Base-by-base conservation (phyloP, 2,329 filamentous ascomycete species). In the Fusarium sp. region DNA sequence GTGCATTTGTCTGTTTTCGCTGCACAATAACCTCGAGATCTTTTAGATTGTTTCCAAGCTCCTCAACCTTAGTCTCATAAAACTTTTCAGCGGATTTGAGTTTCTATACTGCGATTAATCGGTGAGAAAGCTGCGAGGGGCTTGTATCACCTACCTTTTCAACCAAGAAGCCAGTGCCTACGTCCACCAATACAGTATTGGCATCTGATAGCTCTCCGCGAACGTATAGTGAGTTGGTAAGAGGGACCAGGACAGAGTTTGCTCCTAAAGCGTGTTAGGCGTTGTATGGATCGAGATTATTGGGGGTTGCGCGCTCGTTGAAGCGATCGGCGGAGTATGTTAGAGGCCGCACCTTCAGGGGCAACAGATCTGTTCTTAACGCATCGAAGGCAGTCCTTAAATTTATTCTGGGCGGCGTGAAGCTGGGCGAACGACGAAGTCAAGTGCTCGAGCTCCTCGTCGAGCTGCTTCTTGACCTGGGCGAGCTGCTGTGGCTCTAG, bases 211-310 rank as follows among this genome's bases (percentile, higher is more conserved):
- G 81, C 35, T 84, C 88, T 29, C 94, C 96, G 23, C 90, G 90
- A 14, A 99, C 94, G 77, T 99, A 99, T 27, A 99, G 84, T 1
- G 93, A 97, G 70, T 91, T 95, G 11, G 95, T 99, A 61, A 99
- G 79, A 0, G 96, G 95, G n/a, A 99, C 92, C 17, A 99, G 85
- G 43, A 98, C 89, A 8, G 77, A 81, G 75, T 86, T 82, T 45
- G 72, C 70, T 31, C 66, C 72, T 73, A 45, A 14, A 27, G 31
- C 23, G 45, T 45, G 61, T 70, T 42, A 70, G 55, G 38, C 1
- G 23, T 33, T 29, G 14, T 31, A 39, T 29, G 14, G 8, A 10
- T 50, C 23, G 39, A 19, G 11, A 31, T 38, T 23, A 15, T 14
- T 6, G 35, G 31, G 15, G 5, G n/a, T 35, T 42, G 39, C 32